Base-by-base conservation (phyloP, 495 filamentous ascomycete species). In the Neohortaea acidophila region DNA sequence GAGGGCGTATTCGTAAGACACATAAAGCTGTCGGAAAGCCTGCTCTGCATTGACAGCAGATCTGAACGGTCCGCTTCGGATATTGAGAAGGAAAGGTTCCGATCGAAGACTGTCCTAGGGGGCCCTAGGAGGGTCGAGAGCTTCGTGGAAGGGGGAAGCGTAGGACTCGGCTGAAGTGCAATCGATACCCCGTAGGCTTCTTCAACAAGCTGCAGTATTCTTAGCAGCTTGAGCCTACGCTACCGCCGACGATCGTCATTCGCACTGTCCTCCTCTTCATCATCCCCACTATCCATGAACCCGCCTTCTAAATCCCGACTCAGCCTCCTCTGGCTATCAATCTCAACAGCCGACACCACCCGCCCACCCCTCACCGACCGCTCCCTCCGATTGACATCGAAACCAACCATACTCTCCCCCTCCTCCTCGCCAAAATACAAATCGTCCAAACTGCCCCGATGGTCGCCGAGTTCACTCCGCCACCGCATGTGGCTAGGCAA, bases 241-340 rank as follows among this genome's bases (percentile, higher is more conserved):
- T 30, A 35, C 32, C 38, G 32, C 25, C 39, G 24, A 4, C 22
- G 33, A 40, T 33, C 40, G 2, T 13, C 30, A 22, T 24, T 57
- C 18, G 54, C 61, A 13, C 69, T 67, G n/a, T n/a, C n/a, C n/a
- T n/a, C n/a, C n/a, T n/a, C n/a, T n/a, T 83, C 79, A 21, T 72
- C 69, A 41, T 81, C 76, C 54, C 81, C 84, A 52, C 84, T 79
- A 60, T 84, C 79, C 63, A 72, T 75, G 53, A 91, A 91, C 1
- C 81, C 83, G 42, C 81, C 72, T 56, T 89, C 83, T 38, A 91
- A 54, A 24, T 93, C 84, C 54, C 83, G 68, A 62, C 81, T 84
- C 34, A 91, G 51, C 45, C 84, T 67, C 42, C 72, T 61, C 37
- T 69, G 62, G 15, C 56, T 44, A 21, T 64, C 46, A 3, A 49